Conservation (phyloP, 306 rosid genomes). For the Quercus agrifolia region DNA sequence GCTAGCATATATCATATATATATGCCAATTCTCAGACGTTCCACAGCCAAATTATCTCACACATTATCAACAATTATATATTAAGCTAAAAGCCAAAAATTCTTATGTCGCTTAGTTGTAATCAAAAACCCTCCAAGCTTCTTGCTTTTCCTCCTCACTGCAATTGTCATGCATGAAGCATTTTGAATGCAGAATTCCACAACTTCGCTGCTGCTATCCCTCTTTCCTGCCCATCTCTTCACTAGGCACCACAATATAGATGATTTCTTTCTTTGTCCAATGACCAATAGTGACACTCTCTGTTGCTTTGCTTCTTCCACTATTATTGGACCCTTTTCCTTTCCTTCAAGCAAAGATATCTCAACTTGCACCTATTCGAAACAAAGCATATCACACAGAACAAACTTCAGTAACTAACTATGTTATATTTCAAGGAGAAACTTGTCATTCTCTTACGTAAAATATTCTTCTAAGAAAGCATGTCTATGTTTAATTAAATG, state of each 20-base stretch:
- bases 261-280: constrained; percentile 69
- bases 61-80: neutral
- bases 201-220: constrained; percentile 24
- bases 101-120: constrained; percentile 84
- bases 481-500: neutral
- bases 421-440: neutral
- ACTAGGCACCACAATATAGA: constrained; percentile 43
- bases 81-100: constrained; percentile 93
- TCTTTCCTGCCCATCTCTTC: constrained; percentile 32
- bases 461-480: neutral
- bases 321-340: constrained; percentile 58
- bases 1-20: neutral
- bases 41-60: neutral
- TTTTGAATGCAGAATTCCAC: constrained; percentile 74
- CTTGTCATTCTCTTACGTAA: neutral
- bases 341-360: constrained; percentile 55
- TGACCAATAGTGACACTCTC: constrained; percentile 57
- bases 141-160: constrained; percentile 74
- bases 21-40: neutral
- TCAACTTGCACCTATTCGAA: constrained; percentile 61
- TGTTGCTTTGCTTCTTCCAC: constrained; percentile 79
- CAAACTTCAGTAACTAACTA: neutral
- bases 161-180: constrained; percentile 79
- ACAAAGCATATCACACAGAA: neutral
- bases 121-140: constrained; percentile 82